Conservation (phyloP, 2,329 filamentous ascomycete species). For the Trichoderma hamatum region DNA sequence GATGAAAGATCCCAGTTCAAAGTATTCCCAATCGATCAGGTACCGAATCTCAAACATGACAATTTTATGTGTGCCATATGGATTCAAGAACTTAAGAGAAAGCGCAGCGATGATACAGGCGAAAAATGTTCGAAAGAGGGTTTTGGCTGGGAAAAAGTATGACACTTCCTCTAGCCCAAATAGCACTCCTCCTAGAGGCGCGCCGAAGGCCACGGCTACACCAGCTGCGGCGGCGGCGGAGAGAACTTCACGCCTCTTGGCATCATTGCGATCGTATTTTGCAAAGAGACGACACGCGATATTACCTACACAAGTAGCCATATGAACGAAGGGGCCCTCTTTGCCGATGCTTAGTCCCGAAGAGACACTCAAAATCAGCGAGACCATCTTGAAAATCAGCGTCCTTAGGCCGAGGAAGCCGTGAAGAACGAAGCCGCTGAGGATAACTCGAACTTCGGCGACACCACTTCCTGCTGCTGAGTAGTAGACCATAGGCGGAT, state of each 20-base stretch:
- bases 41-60: constrained; percentile 96
- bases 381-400: constrained; percentile 79
- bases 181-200: constrained; percentile 81
- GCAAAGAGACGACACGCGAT: constrained; percentile 90
- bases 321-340: constrained; percentile 95
- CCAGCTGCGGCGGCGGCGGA: constrained; percentile 90
- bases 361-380: constrained; percentile 83
- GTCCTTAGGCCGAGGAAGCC: constrained; percentile 91
- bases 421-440: constrained; percentile 97
- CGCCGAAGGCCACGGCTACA: constrained; percentile 92
- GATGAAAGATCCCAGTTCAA: constrained; percentile 84
- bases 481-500: constrained; percentile 86
- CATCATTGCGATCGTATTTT: constrained; percentile 94
- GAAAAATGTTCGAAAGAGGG: constrained; percentile 95
- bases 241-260: constrained; percentile 89
- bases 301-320: constrained; percentile 92
- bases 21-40: constrained; percentile 86
- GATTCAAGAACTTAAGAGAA: constrained; percentile 91
- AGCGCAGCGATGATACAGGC: constrained; percentile 93
- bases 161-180: constrained; percentile 94
- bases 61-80: constrained; percentile 94
- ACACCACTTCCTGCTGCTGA: constrained; percentile 95
- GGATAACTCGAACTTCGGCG: constrained; percentile 93
- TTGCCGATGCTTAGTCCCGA: constrained; percentile 94
- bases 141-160: constrained; percentile 98